Conservation (phyloP, 1,284 basidiomycete species). For the Xerocomus nothofagi region DNA sequence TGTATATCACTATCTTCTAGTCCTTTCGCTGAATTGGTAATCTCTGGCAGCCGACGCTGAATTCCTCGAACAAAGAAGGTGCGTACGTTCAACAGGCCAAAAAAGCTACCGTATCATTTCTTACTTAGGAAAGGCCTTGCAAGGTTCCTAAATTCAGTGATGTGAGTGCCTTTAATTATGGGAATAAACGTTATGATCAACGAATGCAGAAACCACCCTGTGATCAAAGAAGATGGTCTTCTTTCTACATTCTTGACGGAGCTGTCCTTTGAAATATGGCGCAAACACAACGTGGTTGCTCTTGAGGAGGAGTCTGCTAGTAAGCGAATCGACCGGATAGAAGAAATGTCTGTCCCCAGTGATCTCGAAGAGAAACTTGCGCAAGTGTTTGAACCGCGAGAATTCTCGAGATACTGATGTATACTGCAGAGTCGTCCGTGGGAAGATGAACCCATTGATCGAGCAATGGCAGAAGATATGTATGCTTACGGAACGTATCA, state of each 20-base stretch:
- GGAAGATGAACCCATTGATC: constrained; percentile 71
- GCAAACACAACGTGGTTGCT: constrained; percentile 69
- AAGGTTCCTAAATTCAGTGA: constrained; percentile 76
- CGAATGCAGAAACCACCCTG: constrained; percentile 76
- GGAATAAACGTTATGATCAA: not conserved
- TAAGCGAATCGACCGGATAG: constrained; percentile 77
- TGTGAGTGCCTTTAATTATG: constrained; percentile 45
- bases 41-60: constrained; percentile 67
- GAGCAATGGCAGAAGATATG: constrained; percentile 92
- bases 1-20: constrained; percentile 1
- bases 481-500: constrained; percentile 78
- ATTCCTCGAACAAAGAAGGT: constrained; percentile 88
- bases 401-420: constrained; percentile 1
- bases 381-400: constrained; percentile 42
- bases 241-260: constrained; percentile 81
- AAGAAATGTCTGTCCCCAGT: constrained; percentile 90
- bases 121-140: constrained; percentile 71
- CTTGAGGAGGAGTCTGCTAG: constrained; percentile 85
- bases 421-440: constrained; percentile 59
- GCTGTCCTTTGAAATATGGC: constrained; percentile 81
- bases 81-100: constrained; percentile 30
- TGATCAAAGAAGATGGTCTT: constrained; percentile 83
- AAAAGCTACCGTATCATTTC: not conserved
- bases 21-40: constrained; percentile 6
- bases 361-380: constrained; percentile 87